Conservation (phyloP, 192 early-diverging fungal genomes). For the Coemansia sp. region DNA sequence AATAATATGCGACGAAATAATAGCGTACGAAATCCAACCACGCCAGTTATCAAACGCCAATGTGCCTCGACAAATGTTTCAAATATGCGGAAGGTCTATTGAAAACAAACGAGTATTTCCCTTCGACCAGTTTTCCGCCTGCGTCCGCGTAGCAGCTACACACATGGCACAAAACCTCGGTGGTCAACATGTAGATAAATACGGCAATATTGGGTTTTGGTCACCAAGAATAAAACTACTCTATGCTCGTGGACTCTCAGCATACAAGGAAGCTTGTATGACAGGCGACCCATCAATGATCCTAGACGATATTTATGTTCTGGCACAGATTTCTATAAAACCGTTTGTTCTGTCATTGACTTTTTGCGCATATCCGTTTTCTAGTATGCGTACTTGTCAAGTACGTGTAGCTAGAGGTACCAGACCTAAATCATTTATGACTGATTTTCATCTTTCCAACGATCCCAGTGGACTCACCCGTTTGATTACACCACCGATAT, state of each 20-base stretch:
- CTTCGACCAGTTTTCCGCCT: constrained; percentile 20
- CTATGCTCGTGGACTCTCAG: constrained; percentile 17
- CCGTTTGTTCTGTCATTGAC: constrained; percentile 29
- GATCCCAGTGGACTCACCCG: constrained; percentile 27
- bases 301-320: constrained; percentile 34
- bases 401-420: constrained; percentile 34
- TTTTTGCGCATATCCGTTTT: constrained; percentile 33
- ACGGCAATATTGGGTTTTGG: constrained; percentile 33
- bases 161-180: constrained; percentile 35
- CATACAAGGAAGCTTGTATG: constrained; percentile 13
- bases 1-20: constrained; percentile 31
- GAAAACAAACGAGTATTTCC: constrained; percentile 24
- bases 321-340: constrained; percentile 25
- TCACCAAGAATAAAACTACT: constrained; percentile 38
- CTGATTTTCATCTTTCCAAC: constrained; percentile 29
- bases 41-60: constrained; percentile 13
- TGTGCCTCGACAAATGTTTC: constrained; percentile 29
- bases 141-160: constrained; percentile 28
- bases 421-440: constrained; percentile 29
- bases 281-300: constrained; percentile 30
- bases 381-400: constrained; percentile 35
- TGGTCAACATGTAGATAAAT: constrained; percentile 14
- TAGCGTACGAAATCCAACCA: constrained; percentile 40
- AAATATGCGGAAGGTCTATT: constrained; percentile 29
- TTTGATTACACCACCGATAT: constrained; percentile 33